These are phyloP conservation scores for Pezicula carpinea DNA, from an alignment of 2,329 filamentous ascomycete species.

Conservation along the genomic window DNA sequence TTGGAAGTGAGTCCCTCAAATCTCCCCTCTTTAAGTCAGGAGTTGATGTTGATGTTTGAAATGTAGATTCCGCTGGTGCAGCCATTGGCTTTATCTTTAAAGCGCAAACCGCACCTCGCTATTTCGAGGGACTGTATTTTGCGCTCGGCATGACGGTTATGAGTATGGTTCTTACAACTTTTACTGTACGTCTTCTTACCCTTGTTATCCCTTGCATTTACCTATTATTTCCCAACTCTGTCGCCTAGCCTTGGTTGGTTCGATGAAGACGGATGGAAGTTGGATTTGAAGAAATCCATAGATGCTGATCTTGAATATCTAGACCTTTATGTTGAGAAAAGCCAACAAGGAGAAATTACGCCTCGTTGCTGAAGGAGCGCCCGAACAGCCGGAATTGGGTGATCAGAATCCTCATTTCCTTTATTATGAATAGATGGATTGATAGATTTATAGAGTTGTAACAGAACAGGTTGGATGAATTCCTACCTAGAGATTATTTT, in stretches of 20 bases:
- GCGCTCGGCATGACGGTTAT: conserved; percentile 1
- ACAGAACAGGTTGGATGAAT: no score
- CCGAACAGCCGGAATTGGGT: conserved; percentile 1
- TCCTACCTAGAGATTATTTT: no score
- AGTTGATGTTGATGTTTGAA: no score
- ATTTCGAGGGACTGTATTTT: conserved; percentile 4
- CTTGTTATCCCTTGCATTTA: not conserved
- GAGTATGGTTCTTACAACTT: not conserved
- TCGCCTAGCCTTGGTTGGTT: no score
- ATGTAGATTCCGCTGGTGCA: conserved; percentile 1
- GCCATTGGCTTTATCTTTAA: conserved; percentile 4
- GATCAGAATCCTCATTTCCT: conserved; percentile 3
- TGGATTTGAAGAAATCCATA: not conserved
- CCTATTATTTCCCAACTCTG: no score
- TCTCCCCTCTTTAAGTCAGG: not conserved
- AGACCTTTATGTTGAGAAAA: not conserved
- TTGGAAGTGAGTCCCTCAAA: not conserved
- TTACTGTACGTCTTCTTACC: not conserved
- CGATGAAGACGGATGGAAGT: no score
- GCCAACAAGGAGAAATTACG: conserved; percentile 1
- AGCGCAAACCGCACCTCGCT: not conserved
- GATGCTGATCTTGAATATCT: not conserved
- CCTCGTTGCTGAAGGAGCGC: not conserved
- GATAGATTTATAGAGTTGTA: no score
- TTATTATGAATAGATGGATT: not conserved